Base-by-base conservation (phyloP, 2,329 filamentous ascomycete species). In the Aspergillus pseudotamarii region DNA sequence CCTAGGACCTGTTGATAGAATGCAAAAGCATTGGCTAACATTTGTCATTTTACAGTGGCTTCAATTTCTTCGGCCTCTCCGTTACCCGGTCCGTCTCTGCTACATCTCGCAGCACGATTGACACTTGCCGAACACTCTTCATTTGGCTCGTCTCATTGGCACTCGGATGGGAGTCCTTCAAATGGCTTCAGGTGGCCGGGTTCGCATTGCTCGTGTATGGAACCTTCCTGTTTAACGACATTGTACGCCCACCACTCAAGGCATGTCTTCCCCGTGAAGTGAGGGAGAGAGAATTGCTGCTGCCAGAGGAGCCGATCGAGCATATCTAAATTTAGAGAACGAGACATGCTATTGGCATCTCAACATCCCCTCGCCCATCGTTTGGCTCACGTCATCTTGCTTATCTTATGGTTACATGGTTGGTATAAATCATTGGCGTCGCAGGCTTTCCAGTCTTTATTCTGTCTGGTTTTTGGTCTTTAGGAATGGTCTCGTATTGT, bases 31-130 rank as follows among this genome's bases (percentile, higher is more conserved):
- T 34, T 32, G 9, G 10, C 34, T 57, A 48, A 53, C 36, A 55
- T 41, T 53, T 65, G 59, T 36, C 53, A 58, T 50, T 60, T 69
- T 72, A 62, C 66, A 96, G 93, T 67, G 94, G 94, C 59, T 99
- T 98, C 86, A 99, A 99, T 81, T 99, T 96, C 83, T 99, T 99
- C 78, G 95, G 95, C 9, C 86, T 99, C 11, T 95, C 92, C 0
- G 94, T 99, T 10, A 99, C 95, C 0, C 88, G 92, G 64, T 89
- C 81, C 66, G 93, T 99, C 69, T 96, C 91, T 66, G 95, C 95
- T 12, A 99, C 95, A 0, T 93, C 94, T 1, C 89, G 95, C 65
- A 96, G 93, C 36, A 98, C 94, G 36, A 98, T 99, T 72, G 95
- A 99, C 78, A 99, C 95, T 1, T 98, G 94, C 83, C 89, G 94